Evolutionary conservation across 2,329 filamentous ascomycete genomes (phyloP), one percentile per base, ranked within the genome.

Genomic region (Coniella vitis): DNA sequence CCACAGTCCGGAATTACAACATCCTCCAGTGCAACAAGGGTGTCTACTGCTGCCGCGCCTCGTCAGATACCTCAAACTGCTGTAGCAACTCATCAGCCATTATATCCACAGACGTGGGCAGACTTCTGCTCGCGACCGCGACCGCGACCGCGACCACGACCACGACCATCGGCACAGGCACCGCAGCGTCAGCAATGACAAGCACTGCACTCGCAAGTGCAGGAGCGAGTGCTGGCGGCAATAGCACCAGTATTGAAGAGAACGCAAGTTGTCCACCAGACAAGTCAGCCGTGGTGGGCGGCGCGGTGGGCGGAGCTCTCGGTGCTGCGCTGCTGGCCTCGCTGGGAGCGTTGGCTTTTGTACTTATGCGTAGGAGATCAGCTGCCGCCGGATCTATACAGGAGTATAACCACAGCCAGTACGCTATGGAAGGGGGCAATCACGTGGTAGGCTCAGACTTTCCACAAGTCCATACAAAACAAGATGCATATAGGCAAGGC

Each of bases 251-350:
- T 13, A 44, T 31, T 16, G 12, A 39, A 8, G 37, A 38, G 14
- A 37, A 4, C 16, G 16, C 35, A 25, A 36, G 31, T 13, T 60
- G 58, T 20, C 57, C 58, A 1, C 52, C 53, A 25, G 52, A 58
- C 40, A 58, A 55, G 7, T 47, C 55, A 12, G 56, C 54, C 1
- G 48, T 56, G 3, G 56, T 60, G 20, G 57, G 55, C 9, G 57
- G 56, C 4, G 56, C 56, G 1, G 54, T 58, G 2, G 56, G 58
- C 9, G 56, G 55, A 19, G 52, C 47, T 4, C 48, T 60, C 4
- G 57, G 57, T 5, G 54, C 52, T n/a, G 57, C 54, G 19, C 46
- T 60, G 19, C 47, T 60, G 14, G 57, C 54, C 2, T 55, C 57
- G 3, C 47, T 60, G 3, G 58, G 51, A 7, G 53, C 52, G 3